Conservation (phyloP, 2,329 filamentous ascomycete species). For the Albifimbria verrucaria region DNA sequence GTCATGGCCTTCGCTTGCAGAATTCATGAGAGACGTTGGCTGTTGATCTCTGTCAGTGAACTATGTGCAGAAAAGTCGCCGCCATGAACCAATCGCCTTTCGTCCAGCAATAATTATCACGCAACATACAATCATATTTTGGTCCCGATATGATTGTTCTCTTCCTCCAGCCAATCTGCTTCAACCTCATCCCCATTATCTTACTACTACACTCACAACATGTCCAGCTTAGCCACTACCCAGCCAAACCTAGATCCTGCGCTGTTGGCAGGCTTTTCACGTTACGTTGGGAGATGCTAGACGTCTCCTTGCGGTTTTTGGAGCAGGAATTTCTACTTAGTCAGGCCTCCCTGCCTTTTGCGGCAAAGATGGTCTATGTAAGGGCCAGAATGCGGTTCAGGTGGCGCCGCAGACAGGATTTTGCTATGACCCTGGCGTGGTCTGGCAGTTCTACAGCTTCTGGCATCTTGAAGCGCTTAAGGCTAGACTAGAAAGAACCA, state of each 20-base stretch:
- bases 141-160: too few species aligned
- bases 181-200: too few species aligned
- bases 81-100: too few species aligned
- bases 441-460: constrained; percentile 72
- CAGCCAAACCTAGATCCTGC: not conserved
- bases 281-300: constrained; percentile 16
- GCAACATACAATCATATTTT: too few species aligned
- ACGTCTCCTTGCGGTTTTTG: constrained; percentile 26
- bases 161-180: too few species aligned
- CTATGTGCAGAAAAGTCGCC: too few species aligned
- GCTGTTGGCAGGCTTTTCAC: constrained; percentile 16
- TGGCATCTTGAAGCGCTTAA: constrained; percentile 61
- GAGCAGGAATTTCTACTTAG: constrained; percentile 24
- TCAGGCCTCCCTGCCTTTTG: constrained; percentile 53
- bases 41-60: too few species aligned
- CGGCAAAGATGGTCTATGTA: constrained; percentile 63
- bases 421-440: constrained; percentile 53
- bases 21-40: too few species aligned
- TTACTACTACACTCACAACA: not conserved
- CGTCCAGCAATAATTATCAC: too few species aligned
- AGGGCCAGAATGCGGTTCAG: constrained; percentile 55
- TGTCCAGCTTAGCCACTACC: not conserved
- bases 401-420: constrained; percentile 64
- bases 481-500: constrained; percentile 59
- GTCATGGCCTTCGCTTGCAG: too few species aligned